phyloP scores from a whole-genome alignment of 1,284 basidiomycete genomes.

The Austroboletus niveus region DNA sequence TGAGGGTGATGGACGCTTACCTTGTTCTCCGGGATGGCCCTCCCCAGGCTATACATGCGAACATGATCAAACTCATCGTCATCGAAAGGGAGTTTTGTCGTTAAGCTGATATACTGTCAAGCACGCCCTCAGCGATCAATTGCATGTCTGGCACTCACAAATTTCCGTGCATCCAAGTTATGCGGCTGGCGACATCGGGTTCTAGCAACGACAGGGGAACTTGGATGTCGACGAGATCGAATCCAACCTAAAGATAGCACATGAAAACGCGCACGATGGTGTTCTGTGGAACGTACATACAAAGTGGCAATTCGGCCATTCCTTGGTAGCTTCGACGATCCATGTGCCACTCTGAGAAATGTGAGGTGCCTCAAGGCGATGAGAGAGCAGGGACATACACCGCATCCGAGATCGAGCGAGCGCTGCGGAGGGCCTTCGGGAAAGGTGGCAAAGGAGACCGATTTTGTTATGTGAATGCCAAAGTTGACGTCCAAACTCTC shows the following conservation, averaged over 20 bases:
- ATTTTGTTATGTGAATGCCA: constrained; percentile 45
- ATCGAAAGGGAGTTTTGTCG: constrained; percentile 71
- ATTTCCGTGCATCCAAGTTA: constrained; percentile 72
- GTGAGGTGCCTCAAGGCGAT: not conserved
- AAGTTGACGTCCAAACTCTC: constrained; percentile 59
- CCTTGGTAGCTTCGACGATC: constrained; percentile 69
- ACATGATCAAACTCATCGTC: constrained; percentile 78
- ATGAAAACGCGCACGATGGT: constrained; percentile 7
- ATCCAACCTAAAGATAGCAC: constrained; percentile 53
- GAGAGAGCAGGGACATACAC: constrained; percentile 42
- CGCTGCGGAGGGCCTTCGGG: constrained; percentile 43
- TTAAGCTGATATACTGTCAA: constrained; percentile 45
- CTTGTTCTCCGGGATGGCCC: constrained; percentile 73
- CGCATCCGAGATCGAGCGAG: constrained; percentile 68
- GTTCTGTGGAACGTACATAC: constrained; percentile 41
- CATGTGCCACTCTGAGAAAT: constrained; percentile 58
- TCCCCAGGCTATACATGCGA: constrained; percentile 61
- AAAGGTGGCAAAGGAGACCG: constrained; percentile 57
- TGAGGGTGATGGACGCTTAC: constrained; percentile 31
- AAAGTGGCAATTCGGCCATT: constrained; percentile 65
- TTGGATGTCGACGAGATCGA: constrained; percentile 72
- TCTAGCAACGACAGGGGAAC: constrained; percentile 52
- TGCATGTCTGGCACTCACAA: constrained; percentile 47
- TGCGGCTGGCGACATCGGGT: constrained; percentile 47
- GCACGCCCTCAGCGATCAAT: constrained; percentile 2